Percentiles rank a stretch among this genome's conserved stretches.
phyloP scores from a whole-genome alignment of 129 eudicot species.

The Flaveria robusta region DNA sequence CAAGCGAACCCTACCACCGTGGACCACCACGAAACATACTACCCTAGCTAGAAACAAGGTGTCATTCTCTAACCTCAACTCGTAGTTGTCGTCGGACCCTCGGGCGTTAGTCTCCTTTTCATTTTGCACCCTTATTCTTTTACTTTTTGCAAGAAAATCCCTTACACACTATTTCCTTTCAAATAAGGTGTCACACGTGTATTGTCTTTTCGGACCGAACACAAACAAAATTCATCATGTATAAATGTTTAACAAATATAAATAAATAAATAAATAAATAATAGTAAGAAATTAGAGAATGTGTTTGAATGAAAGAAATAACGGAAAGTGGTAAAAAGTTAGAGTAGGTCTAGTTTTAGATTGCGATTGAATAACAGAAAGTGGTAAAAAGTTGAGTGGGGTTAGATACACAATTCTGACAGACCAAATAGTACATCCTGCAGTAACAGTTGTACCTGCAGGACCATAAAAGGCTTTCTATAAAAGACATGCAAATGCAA shows the following conservation, averaged over 20 bases:
- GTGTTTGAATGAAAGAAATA: conserved; percentile 24
- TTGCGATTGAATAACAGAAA: conserved; percentile 31
- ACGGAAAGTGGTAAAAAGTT: conserved; percentile 20
- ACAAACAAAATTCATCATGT: neutral
- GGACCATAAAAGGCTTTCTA: conserved; percentile 32
- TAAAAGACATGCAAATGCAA: conserved; percentile 50
- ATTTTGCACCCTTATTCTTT: too few relatives aligned
- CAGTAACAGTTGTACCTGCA: conserved; percentile 42
- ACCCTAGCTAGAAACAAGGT: too few relatives aligned
- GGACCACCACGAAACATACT: too few relatives aligned
- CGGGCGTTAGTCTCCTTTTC: too few relatives aligned
- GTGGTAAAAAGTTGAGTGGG: conserved; percentile 31
- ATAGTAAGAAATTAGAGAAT: neutral
- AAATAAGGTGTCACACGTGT: too few relatives aligned
- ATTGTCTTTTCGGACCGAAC: neutral
- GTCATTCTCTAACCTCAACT: too few relatives aligned
- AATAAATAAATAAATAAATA: conserved; percentile 1
- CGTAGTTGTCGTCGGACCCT: too few relatives aligned
- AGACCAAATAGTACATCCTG: conserved; percentile 40
- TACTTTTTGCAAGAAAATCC: too few relatives aligned
- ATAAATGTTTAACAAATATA: neutral
- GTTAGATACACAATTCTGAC: conserved; percentile 22
- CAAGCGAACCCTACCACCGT: too few relatives aligned
- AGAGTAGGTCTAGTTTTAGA: neutral
- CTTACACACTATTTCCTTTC: too few relatives aligned